Percentiles rank a stretch among this genome's conserved stretches.
Evolutionary conservation across 2,329 filamentous ascomycete genomes (phyloP).

Genomic region (Thielaviopsis ethacetica): DNA sequence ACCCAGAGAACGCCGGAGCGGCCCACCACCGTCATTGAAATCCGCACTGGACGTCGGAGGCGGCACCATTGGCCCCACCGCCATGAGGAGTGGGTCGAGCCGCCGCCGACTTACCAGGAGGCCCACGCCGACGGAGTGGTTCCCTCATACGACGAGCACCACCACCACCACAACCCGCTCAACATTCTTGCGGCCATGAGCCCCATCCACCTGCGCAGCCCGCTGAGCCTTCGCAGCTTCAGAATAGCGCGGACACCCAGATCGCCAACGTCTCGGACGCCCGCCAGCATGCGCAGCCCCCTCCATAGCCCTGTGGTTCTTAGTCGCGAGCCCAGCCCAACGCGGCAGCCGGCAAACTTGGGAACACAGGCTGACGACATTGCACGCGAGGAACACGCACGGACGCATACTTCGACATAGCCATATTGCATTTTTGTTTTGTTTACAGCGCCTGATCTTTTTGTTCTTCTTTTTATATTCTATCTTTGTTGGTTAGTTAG

Average conservation of each 20-base stretch:
- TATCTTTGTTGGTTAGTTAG: background rate
- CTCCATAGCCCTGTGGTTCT: slow-evolving; percentile 1
- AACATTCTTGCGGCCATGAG: background rate
- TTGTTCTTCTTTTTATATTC: background rate
- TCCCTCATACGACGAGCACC: slow-evolving; percentile 8
- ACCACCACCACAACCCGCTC: slow-evolving; percentile 1
- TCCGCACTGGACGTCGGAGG: slow-evolving; percentile 3
- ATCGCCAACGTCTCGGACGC: slow-evolving; percentile 4
- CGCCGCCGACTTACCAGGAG: slow-evolving; percentile 10
- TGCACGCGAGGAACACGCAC: background rate
- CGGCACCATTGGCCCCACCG: slow-evolving; percentile 1
- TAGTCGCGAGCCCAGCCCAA: background rate
- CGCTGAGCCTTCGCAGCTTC: slow-evolving; percentile 9
- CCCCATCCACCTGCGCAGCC: slow-evolving; percentile 7
- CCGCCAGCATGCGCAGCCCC: slow-evolving; percentile 4
- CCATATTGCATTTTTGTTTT: too few relatives aligned
- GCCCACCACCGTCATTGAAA: slow-evolving; percentile 8
- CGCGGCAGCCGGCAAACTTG: background rate
- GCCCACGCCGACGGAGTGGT: slow-evolving; percentile 11
- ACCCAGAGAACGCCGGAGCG: background rate
- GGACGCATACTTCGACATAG: background rate
- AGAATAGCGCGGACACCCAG: slow-evolving; percentile 1
- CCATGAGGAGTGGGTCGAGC: slow-evolving; percentile 10
- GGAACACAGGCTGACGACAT: background rate
- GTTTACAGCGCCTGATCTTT: too few relatives aligned